Percentiles rank a stretch among this genome's conserved stretches.
These are phyloP conservation scores for Castanea sativa DNA, from an alignment of 306 rosid genomes.

Conservation along the genomic window DNA sequence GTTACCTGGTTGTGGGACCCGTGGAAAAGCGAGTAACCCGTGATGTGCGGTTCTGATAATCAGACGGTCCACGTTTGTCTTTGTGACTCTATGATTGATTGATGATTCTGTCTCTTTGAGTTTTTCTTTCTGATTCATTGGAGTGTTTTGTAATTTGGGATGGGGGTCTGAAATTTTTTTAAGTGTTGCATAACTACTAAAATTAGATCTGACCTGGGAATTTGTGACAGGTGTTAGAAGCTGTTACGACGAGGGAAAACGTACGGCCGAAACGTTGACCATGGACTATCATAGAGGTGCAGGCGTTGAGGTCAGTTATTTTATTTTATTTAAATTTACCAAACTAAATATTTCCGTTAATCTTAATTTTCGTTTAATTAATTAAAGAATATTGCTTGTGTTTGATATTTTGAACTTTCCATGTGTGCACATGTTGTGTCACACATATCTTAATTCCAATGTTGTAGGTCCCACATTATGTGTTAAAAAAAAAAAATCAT, in stretches of 20 bases:
- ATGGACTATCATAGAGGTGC: slow-evolving; percentile 99
- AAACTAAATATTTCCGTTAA: too few relatives aligned
- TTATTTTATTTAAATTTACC: background rate
- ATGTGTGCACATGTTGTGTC: too few relatives aligned
- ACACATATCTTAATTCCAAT: too few relatives aligned
- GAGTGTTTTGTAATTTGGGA: background rate
- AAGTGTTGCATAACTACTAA: background rate
- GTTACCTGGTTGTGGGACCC: slow-evolving; percentile 66
- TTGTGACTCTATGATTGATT: too few relatives aligned
- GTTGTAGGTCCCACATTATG: background rate
- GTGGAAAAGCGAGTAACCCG: slow-evolving; percentile 24
- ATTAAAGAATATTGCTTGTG: too few relatives aligned
- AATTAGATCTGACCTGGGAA: background rate
- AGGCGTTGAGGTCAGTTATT: slow-evolving; percentile 60
- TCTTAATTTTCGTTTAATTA: too few relatives aligned
- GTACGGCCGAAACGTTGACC: slow-evolving; percentile 97
- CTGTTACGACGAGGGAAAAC: slow-evolving; percentile 98
- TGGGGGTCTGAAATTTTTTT: too few relatives aligned
- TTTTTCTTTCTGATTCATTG: too few relatives aligned
- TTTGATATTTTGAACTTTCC: too few relatives aligned
- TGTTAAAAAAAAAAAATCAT: background rate
- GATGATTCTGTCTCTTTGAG: too few relatives aligned
- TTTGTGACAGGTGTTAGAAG: slow-evolving; percentile 90
- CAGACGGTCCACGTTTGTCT: slow-evolving; percentile 3
- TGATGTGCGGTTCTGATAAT: slow-evolving; percentile 41